Evolutionary conservation across 139 green algal genomes (phyloP), one percentile per base, ranked within the genome.

Genomic region (Nannochloris sp.): DNA sequence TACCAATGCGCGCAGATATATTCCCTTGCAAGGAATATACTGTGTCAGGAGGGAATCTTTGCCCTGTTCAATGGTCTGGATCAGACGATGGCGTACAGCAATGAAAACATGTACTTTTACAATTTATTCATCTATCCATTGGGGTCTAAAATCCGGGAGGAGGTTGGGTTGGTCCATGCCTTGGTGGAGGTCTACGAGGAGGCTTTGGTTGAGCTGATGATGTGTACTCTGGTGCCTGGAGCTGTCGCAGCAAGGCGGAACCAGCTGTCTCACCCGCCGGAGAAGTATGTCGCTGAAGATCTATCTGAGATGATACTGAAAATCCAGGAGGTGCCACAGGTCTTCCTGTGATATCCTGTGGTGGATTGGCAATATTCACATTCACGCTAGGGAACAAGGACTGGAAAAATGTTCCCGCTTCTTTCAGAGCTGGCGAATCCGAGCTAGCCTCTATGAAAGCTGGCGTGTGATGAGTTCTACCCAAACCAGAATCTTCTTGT

Each of bases 181-280:
- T 48, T 31, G 9, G 56, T 43, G 19, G 21, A 12, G 19, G 62
- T 50, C 12, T 15, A 60, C 25, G 34, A 19, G 8, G 40, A 67
- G 48, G 18, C 15, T 21, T 29, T 29, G 27, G 18, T 24, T 21
- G 18, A 7, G n/a, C 18, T 24, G 57, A 43, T 29, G 23, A 68
- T 27, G 18, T 54, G 34, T 40, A 40, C 8, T 40, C 49, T 11
- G 14, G 44, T 24, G 57, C 37, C 48, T 78, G 72, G 61, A 78
- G 61, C 48, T 78, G 72, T 21, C 68, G 53, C 46, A 78, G 56
- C 55, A 78, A 61, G 12, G 62, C 72, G 15, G 72, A 62, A 10
- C 72, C 72, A 5, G 63, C 68, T 8, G 60, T 14, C 7, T 34
- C 12, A 19, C 50, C n/a, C 23, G 12, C 21, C 23, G 19, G n/a